Evolutionary conservation across 441 rosid species (phyloP).

Genomic region (Gossypium gossypioides): DNA sequence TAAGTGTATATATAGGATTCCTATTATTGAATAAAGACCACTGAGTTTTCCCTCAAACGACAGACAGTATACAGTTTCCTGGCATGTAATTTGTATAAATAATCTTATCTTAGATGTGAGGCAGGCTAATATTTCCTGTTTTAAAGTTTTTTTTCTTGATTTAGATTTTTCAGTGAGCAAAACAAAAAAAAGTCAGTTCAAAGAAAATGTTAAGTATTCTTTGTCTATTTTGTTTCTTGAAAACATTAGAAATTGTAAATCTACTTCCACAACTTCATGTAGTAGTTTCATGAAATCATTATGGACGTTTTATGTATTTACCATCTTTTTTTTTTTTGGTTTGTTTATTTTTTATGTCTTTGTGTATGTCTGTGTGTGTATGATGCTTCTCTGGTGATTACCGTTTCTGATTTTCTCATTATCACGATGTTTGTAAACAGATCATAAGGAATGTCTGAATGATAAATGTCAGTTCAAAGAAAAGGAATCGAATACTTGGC

Average conservation of each 20-base stretch:
- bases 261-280: not conserved
- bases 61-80: conserved; percentile 4
- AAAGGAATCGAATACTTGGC: conserved; percentile 41
- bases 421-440: conserved; percentile 35
- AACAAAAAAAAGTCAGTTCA: not conserved
- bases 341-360: not conserved
- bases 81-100: not conserved
- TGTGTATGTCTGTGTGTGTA: not conserved
- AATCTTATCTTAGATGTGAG: not conserved
- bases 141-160: not conserved
- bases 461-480: conserved; percentile 26
- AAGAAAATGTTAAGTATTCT: not conserved
- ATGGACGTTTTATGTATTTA: not conserved
- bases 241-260: not conserved
- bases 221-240: not conserved
- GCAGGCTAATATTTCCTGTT: not conserved
- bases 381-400: conserved; percentile 12
- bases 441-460: conserved; percentile 56
- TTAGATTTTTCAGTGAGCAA: not conserved
- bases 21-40: not conserved
- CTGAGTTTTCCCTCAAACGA: not conserved
- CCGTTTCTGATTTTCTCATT: conserved; percentile 14
- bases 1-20: not conserved
- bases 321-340: not conserved
- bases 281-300: conserved; percentile 2